These are phyloP conservation scores for Tetragonia tetragonoides DNA, from an alignment of 148 eudicot species.

Conservation along the genomic window DNA sequence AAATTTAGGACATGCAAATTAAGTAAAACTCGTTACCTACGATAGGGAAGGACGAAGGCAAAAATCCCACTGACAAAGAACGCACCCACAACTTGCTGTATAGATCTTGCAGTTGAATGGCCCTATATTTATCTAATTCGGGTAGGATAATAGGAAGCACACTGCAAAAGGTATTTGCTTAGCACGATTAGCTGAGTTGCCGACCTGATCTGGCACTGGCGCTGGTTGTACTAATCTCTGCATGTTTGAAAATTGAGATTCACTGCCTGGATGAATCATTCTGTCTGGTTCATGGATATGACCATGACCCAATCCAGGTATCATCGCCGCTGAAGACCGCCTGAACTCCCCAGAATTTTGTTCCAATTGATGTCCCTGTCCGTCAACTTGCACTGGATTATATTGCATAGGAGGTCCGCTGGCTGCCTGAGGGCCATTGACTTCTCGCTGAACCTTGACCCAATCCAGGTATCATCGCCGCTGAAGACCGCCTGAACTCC, in stretches of 20 bases:
- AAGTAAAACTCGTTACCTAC: neutral
- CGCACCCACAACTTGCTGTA: slow-evolving; percentile 62
- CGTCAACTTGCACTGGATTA: slow-evolving; percentile 37
- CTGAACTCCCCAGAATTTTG: slow-evolving; percentile 39
- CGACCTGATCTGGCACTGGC: slow-evolving; percentile 41
- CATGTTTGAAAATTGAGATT: slow-evolving; percentile 40
- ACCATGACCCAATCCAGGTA: slow-evolving; percentile 36
- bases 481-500: slow-evolving; percentile 39
- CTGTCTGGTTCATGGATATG: slow-evolving; percentile 39
- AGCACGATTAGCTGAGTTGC: slow-evolving; percentile 41
- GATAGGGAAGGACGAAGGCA: neutral
- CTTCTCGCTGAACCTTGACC: slow-evolving; percentile 44
- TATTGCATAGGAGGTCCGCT: slow-evolving; percentile 36
- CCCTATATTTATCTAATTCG: slow-evolving; percentile 83
- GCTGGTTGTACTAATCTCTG: slow-evolving; percentile 48
- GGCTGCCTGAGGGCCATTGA: slow-evolving; percentile 34
- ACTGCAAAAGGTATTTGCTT: slow-evolving; percentile 88
- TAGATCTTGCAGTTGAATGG: slow-evolving; percentile 68
- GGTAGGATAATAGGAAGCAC: slow-evolving; percentile 83
- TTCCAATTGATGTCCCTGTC: slow-evolving; percentile 38
- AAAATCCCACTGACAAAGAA: neutral
- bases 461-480: too few species aligned
- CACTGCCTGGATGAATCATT: slow-evolving; percentile 35
- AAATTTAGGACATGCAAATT: neutral
- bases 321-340: slow-evolving; percentile 32